phyloP scores from a whole-genome alignment of 1,139 yeast genomes.

The Blastobotrys malaysiensis region DNA sequence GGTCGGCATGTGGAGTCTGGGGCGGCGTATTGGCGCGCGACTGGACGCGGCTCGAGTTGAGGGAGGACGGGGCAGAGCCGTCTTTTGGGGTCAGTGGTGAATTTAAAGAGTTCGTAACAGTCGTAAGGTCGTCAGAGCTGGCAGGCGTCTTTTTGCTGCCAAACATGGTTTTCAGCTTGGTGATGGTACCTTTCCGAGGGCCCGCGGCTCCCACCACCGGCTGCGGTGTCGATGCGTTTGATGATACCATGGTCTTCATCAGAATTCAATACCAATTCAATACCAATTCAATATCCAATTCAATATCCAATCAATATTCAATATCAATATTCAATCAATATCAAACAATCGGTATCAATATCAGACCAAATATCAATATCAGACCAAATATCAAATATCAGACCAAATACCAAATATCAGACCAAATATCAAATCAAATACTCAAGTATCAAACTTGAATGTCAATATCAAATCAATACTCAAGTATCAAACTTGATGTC shows the following conservation, averaged over 20 bases:
- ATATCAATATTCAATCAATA: neutral
- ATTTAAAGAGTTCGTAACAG: neutral
- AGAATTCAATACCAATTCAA: neutral
- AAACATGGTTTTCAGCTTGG: slow-evolving; percentile 24
- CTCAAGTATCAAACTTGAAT: neutral
- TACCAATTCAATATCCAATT: neutral
- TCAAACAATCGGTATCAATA: no score
- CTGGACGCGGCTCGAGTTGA: neutral
- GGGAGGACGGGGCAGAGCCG: slow-evolving; percentile 4
- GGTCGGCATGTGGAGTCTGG: slow-evolving; percentile 9
- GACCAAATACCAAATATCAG: neutral
- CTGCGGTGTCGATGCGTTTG: slow-evolving; percentile 2
- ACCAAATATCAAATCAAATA: no score
- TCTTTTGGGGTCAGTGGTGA: neutral
- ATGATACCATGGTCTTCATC: neutral
- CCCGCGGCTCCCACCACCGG: neutral
- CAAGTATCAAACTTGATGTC: no score
- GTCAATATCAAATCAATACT: neutral
- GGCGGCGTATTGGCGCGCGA: slow-evolving; percentile 13
- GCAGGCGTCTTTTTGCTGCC: slow-evolving; percentile 8
- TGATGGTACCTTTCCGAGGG: slow-evolving; percentile 13
- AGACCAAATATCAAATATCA: neutral
- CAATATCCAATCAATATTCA: neutral
- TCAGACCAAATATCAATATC: neutral
- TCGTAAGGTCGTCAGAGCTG: neutral